A percentile compares a stretch with the other conserved stretches of the same genome.
Conservation (phyloP, 2,329 filamentous ascomycete species). For the Cytospora schulzeri region DNA sequence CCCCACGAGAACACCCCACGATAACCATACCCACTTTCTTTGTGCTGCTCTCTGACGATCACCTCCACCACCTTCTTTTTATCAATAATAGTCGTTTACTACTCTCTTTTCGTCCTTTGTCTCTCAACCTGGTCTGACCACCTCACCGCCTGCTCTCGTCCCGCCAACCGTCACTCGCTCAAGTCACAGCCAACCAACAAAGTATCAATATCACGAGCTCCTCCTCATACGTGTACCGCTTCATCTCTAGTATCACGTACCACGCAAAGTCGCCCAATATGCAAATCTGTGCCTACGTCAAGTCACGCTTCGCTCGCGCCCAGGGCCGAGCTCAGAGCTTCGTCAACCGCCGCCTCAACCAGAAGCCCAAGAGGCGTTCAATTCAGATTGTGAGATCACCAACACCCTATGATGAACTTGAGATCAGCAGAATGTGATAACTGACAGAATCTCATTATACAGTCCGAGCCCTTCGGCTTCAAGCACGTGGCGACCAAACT, state of each 20-base stretch:
- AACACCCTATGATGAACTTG: background rate
- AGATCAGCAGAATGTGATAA: constrained; percentile 2
- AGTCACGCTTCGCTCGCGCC: constrained; percentile 47
- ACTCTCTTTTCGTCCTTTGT: constrained; percentile 1
- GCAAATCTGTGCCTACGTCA: constrained; percentile 46
- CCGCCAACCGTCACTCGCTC: constrained; percentile 9
- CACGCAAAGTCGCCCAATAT: constrained; percentile 22
- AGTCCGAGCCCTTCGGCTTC: constrained; percentile 64
- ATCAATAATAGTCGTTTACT: background rate
- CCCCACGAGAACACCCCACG: background rate
- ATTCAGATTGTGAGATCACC: constrained; percentile 50
- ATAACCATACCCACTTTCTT: background rate
- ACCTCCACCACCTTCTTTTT: constrained; percentile 5
- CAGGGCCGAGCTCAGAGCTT: constrained; percentile 40
- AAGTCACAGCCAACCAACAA: background rate
- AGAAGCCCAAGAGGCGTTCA: constrained; percentile 44
- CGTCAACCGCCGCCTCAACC: constrained; percentile 37
- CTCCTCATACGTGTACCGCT: background rate
- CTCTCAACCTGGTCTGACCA: constrained; percentile 1
- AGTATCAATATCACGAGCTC: background rate
- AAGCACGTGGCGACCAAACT: constrained; percentile 55
- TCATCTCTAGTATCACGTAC: background rate
- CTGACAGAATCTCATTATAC: constrained; percentile 32
- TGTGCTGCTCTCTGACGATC: background rate
- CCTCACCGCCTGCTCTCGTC: constrained; percentile 2